phyloP scores from a whole-genome alignment of 768 basidiomycete genomes.

The Clitopilus hobsonii region DNA sequence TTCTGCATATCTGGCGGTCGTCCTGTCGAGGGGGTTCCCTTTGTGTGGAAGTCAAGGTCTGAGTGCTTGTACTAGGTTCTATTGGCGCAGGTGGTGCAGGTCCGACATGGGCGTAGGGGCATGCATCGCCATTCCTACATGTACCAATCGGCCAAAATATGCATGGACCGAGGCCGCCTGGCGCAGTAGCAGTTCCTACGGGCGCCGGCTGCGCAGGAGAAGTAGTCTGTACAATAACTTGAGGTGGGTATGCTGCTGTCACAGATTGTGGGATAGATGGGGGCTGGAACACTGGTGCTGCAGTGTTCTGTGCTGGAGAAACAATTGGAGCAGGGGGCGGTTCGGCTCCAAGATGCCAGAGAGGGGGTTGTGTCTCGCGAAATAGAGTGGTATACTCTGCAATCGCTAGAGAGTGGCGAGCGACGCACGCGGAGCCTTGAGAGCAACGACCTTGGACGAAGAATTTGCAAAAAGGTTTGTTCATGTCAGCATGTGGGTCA shows the following conservation, averaged over 20 bases:
- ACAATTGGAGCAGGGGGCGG: background rate
- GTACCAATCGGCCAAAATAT: constrained; percentile 30
- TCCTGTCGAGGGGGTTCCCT: background rate
- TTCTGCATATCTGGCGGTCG: constrained; percentile 13
- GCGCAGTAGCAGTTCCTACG: background rate
- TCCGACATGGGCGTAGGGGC: constrained; percentile 20
- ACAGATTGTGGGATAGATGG: background rate
- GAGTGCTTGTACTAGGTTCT: background rate
- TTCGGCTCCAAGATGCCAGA: constrained; percentile 15
- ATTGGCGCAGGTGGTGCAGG: background rate
- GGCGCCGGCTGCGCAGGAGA: background rate
- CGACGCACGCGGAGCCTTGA: constrained; percentile 26
- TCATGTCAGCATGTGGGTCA: constrained; percentile 29
- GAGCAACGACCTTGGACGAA: constrained; percentile 31
- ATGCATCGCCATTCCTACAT: constrained; percentile 33
- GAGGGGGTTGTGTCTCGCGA: constrained; percentile 30
- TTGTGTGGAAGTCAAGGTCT: background rate
- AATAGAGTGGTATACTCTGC: constrained; percentile 35
- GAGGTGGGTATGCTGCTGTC: background rate
- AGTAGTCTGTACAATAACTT: background rate
- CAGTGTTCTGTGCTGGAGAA: background rate
- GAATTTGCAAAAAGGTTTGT: constrained; percentile 33
- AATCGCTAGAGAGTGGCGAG: constrained; percentile 35
- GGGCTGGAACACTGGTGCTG: background rate
- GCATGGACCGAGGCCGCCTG: constrained; percentile 20